Evolutionary conservation across 169 alveolate species (phyloP), one percentile per base, ranked within the genome.

Genomic region (Fabrea salina): DNA sequence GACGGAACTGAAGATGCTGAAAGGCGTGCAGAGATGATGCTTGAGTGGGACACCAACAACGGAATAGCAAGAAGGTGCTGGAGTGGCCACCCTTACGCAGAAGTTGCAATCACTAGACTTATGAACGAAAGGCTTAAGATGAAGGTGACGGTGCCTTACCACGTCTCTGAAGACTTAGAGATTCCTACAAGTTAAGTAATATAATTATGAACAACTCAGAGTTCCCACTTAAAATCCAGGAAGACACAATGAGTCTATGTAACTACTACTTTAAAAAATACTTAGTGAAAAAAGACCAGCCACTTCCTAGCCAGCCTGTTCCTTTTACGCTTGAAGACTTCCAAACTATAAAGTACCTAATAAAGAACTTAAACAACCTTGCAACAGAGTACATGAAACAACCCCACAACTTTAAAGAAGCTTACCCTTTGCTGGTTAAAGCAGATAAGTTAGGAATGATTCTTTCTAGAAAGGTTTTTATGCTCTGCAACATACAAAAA

Each of bases 31-130:
- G 39, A 68, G 35, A 43, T 74, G 53, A 87, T 87, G 93, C 79
- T 87, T 22, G 61, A 75, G 27, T 87, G 90, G 90, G 93, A 87
- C 79, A 90, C 84, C 13, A 59, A 64, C 39, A 87, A 87, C 82
- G 93, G 93, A 8, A 59, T 87, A 22, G 74, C 90, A 4, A 83
- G 93, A 49, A 79, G 93, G 59, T 77, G 84, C 2, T 80, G 93
- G 86, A 75, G 83, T 66, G 89, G 89, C 22, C 85, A 83, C 58
- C 51, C 61, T 16, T 79, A 80, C 43, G 93, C 90, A 13, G 13
- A 43, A 30, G 59, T 61, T 13, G 56, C 77, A 7, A 56, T 71
- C 4, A 37, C 22, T 54, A 70, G 66, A n/a, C 77, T 80, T 27
- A 67, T 32, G 51, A 27, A 0, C 8, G 27, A 30, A 30, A 19